Evolutionary conservation across 352 stramenopile genomes (phyloP), one percentile per base, ranked within the genome.

Genomic region (Pythium graminicola): DNA sequence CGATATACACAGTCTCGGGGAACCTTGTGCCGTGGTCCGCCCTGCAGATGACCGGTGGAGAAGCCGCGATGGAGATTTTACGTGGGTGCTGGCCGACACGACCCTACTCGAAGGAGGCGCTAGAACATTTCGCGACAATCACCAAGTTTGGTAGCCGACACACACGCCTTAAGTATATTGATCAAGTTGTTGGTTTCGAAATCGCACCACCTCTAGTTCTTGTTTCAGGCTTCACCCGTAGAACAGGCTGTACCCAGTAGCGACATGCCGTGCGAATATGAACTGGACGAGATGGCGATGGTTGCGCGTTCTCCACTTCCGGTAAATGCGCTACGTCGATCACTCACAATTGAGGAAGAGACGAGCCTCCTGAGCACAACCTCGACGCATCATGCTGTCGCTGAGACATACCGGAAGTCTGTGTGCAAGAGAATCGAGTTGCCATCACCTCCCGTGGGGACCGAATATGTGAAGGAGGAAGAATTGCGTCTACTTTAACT

Each of bases 181-280:
- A 43, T 54, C 0, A 17, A 14, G 2, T 28, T 50, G 20, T 26
- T 63, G n/a, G 23, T 47, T 24, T 22, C 47, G 5, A 63, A 63
- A 36, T 57, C 55, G 6, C 44, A 14, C 16, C 55, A 36, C 4
- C 62, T 73, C 8, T 51, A 43, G 1, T 81, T 82, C 41, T 31
- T 85, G n/a, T 66, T 77, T 31, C 19, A n/a, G n/a, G n/a, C n/a
- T n/a, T n/a, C n/a, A n/a, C n/a, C n/a, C n/a, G n/a, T n/a, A n/a
- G n/a, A n/a, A n/a, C n/a, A 20, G 6, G 38, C 14, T 26, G 3
- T 6, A 17, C 14, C 23, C 6, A 22, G 38, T 27, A 24, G 26
- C 40, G 35, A 42, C 35, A 42, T 17, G 7, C 9, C 4, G 24
- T 33, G 23, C 26, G 32, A 38, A 4, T 32, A 67, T 8, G 56